These are phyloP conservation scores for Chrysopogon serrulatus DNA, from an alignment of 176 grass and related monocot genomes.

Conservation along the genomic window DNA sequence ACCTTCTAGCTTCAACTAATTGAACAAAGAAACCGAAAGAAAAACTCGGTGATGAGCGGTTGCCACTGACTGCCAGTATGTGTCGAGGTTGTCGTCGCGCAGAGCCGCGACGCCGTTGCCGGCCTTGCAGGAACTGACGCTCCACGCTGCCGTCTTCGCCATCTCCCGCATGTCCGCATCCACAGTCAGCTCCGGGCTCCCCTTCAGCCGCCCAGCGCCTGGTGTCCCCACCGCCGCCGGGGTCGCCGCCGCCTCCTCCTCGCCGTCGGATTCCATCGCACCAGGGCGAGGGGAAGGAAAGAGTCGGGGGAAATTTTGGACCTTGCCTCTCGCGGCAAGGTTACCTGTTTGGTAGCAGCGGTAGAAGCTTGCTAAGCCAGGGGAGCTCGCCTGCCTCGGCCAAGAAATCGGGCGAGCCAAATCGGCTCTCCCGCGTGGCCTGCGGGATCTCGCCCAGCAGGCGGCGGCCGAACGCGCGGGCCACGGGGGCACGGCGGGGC, in stretches of 20 bases:
- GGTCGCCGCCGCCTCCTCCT: slow-evolving; percentile 59
- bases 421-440: too few species aligned
- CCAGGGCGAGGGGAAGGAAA: background rate
- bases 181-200: slow-evolving; percentile 46
- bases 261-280: slow-evolving; percentile 77
- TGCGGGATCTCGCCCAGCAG: too few species aligned
- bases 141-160: slow-evolving; percentile 86
- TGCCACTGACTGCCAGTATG: slow-evolving; percentile 63
- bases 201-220: slow-evolving; percentile 45
- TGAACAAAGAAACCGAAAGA: background rate
- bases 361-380: too few species aligned
- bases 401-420: too few species aligned
- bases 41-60: background rate
- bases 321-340: too few species aligned
- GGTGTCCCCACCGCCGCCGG: background rate
- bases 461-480: too few species aligned
- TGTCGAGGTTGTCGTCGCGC: slow-evolving; percentile 79
- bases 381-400: too few species aligned
- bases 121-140: slow-evolving; percentile 92
- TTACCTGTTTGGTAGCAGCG: too few species aligned
- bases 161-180: slow-evolving; percentile 72
- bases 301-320: too few species aligned
- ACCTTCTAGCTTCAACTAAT: background rate
- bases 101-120: slow-evolving; percentile 80
- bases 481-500: too few species aligned